Conservation (phyloP, 1,284 basidiomycete species). For the Mycena citricolor region DNA sequence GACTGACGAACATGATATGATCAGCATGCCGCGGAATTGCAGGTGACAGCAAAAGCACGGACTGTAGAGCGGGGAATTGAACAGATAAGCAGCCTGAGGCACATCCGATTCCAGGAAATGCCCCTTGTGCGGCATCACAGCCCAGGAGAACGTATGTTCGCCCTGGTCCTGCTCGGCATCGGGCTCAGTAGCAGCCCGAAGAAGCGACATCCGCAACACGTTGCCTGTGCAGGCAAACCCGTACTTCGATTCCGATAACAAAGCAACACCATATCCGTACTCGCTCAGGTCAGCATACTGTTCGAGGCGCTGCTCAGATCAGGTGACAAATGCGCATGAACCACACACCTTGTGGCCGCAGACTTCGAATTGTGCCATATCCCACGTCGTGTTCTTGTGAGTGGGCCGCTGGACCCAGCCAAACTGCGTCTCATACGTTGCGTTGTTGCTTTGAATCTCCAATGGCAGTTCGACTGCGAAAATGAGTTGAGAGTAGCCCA, state of each 20-base stretch:
- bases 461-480: constrained; percentile 84
- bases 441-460: constrained; percentile 78
- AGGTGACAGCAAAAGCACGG: constrained; percentile 21
- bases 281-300: constrained; percentile 86
- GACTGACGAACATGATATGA: too few relatives aligned
- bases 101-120: constrained; percentile 87
- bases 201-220: constrained; percentile 81
- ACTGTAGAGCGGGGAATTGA: constrained; percentile 84
- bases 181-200: constrained; percentile 88
- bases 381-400: constrained; percentile 90
- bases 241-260: constrained; percentile 95
- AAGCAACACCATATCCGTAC: constrained; percentile 90
- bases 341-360: constrained; percentile 49
- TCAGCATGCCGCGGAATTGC: too few relatives aligned
- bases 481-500: neutral
- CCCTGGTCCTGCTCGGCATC: constrained; percentile 91
- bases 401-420: constrained; percentile 90
- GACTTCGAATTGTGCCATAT: constrained; percentile 65
- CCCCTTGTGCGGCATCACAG: constrained; percentile 81
- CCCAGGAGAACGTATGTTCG: constrained; percentile 84
- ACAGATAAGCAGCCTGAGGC: constrained; percentile 77
- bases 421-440: constrained; percentile 93
- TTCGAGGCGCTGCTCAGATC: neutral
- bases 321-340: neutral
- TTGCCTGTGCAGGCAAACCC: constrained; percentile 85